A percentile compares a stretch with the other conserved stretches of the same genome.
Evolutionary conservation across 129 eudicot genomes (phyloP).

Genomic region (Centrapalus pauciflorus): DNA sequence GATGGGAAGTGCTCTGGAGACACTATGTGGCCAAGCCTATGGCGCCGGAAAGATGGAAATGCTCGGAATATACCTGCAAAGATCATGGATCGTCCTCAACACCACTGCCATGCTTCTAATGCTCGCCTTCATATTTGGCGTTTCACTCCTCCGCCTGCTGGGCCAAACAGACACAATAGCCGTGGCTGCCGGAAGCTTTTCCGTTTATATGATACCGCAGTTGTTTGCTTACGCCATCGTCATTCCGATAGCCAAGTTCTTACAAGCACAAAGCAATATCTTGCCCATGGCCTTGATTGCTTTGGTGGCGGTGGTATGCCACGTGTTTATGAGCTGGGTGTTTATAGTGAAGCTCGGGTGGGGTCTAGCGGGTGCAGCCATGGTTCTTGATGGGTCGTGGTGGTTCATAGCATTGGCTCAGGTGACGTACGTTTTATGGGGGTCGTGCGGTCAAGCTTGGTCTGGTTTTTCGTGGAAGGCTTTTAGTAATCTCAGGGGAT

Average conservation of each 20-base stretch:
- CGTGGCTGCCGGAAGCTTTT: slow-evolving; percentile 37
- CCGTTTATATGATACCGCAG: slow-evolving; percentile 63
- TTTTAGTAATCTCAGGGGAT: slow-evolving; percentile 47
- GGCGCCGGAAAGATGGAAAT: slow-evolving; percentile 57
- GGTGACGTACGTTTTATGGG: slow-evolving; percentile 40
- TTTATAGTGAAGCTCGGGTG: slow-evolving; percentile 46
- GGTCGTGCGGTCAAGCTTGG: slow-evolving; percentile 64
- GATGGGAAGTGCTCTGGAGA: slow-evolving; percentile 66
- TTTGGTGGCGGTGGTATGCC: slow-evolving; percentile 28
- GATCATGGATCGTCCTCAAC: slow-evolving; percentile 60
- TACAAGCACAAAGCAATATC: slow-evolving; percentile 76
- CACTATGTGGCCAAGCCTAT: slow-evolving; percentile 76
- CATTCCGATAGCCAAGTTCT: slow-evolving; percentile 46
- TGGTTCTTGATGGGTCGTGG: slow-evolving; percentile 54
- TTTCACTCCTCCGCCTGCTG: slow-evolving; percentile 28
- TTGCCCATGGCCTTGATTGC: slow-evolving; percentile 60
- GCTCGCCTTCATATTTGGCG: slow-evolving; percentile 39
- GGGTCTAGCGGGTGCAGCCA: slow-evolving; percentile 60
- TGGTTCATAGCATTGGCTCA: slow-evolving; percentile 65
- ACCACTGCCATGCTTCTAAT: slow-evolving; percentile 25
- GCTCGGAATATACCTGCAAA: slow-evolving; percentile 74
- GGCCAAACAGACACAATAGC: slow-evolving; percentile 53
- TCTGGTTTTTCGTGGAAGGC: slow-evolving; percentile 59
- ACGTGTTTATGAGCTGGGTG: slow-evolving; percentile 54
- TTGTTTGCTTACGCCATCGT: slow-evolving; percentile 55